Conservation (phyloP, 768 basidiomycete species). For the Tylopilus subfusipes region DNA sequence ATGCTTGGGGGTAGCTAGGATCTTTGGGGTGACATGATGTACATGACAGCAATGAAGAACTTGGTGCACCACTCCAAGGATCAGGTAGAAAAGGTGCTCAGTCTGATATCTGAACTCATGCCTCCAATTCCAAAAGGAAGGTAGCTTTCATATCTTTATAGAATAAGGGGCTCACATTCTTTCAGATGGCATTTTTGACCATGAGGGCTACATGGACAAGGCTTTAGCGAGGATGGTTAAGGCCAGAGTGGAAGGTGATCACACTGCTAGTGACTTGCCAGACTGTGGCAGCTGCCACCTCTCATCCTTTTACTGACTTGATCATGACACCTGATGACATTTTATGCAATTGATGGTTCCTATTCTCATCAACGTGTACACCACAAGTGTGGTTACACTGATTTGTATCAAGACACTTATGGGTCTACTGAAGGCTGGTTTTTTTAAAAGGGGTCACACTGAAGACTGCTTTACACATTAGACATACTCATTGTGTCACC, state of each 20-base stretch:
- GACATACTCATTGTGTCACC: too few relatives aligned
- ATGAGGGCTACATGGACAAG: conserved; percentile 87
- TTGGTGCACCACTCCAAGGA: conserved; percentile 95
- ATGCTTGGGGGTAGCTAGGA: conserved; percentile 66
- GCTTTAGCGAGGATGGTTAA: conserved; percentile 71
- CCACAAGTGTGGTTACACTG: conserved; percentile 89
- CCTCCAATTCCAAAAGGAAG: conserved; percentile 90
- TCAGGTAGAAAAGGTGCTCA: conserved; percentile 91
- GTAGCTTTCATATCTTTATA: neutral
- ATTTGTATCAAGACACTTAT: conserved; percentile 87
- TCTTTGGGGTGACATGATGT: conserved; percentile 82
- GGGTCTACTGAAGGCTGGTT: conserved; percentile 82
- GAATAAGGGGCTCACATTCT: conserved; percentile 1
- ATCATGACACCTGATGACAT: conserved; percentile 35
- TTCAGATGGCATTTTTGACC: conserved; percentile 92
- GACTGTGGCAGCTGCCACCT: conserved; percentile 31
- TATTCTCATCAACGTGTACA: conserved; percentile 96
- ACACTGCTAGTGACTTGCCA: conserved; percentile 63
- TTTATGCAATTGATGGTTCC: conserved; percentile 91
- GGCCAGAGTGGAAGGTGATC: conserved; percentile 78
- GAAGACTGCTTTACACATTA: conserved; percentile 71
- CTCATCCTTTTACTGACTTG: conserved; percentile 30
- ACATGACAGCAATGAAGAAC: conserved; percentile 98
- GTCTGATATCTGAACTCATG: conserved; percentile 85
- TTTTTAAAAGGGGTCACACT: conserved; percentile 79